Percentiles rank a stretch among this genome's conserved stretches.
These are phyloP conservation scores for Arthroderma uncinatum DNA, from an alignment of 2,329 filamentous ascomycete species.

Conservation along the genomic window DNA sequence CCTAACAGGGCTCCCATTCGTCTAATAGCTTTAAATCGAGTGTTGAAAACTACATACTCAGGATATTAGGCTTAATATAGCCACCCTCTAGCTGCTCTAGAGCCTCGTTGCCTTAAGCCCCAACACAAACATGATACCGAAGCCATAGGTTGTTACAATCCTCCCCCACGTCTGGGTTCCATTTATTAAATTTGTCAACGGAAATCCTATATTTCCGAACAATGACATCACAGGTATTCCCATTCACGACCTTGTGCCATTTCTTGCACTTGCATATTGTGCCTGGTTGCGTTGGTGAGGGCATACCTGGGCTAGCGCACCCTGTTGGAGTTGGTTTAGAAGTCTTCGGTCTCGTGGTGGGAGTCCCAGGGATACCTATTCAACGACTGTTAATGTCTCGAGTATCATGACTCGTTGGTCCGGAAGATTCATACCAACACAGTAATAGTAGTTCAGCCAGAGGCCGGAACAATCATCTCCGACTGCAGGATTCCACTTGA, in stretches of 20 bases:
- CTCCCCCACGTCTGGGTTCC: conserved; percentile 16
- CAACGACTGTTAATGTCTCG: not conserved
- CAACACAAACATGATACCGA: conserved; percentile 3
- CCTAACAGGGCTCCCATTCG: too few relatives aligned
- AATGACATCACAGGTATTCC: conserved; percentile 19
- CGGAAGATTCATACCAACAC: not conserved
- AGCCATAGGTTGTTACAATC: conserved; percentile 3
- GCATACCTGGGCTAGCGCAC: not conserved
- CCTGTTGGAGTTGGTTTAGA: not conserved
- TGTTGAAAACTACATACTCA: not conserved
- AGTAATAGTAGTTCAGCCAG: conserved; percentile 10
- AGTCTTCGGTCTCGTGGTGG: not conserved
- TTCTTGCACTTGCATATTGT: conserved; percentile 18
- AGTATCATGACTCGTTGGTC: not conserved
- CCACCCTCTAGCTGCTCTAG: not conserved
- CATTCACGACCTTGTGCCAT: conserved; percentile 18
- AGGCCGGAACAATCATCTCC: conserved; percentile 1
- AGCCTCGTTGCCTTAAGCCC: not conserved
- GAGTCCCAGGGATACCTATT: conserved; percentile 1
- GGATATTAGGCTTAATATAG: not conserved
- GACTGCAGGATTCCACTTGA: conserved; percentile 9
- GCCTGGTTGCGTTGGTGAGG: conserved; percentile 14
- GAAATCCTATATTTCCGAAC: conserved; percentile 15
- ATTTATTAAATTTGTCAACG: conserved; percentile 13
- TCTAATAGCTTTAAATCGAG: too few relatives aligned